Evolutionary conservation across 495 filamentous ascomycete species (phyloP).

Genomic region (Clavariopsis aquatica): DNA sequence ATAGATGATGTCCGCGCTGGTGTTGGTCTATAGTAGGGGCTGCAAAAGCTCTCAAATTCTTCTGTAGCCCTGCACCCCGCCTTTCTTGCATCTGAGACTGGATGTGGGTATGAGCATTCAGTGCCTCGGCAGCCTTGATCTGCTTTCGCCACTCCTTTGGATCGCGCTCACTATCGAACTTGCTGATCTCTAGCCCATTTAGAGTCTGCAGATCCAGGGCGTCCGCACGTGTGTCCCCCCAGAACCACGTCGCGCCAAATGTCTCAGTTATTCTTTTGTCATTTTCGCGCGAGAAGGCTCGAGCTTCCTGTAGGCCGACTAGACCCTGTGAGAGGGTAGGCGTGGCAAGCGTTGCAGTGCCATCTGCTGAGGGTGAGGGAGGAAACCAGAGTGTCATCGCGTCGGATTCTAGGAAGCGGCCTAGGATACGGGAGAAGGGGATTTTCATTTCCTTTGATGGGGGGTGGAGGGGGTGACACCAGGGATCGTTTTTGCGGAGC

Average conservation of each 20-base stretch:
- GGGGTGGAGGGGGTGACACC: conserved; percentile 51
- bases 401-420: conserved; percentile 57
- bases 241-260: conserved; percentile 54
- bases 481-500: conserved; percentile 49
- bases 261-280: conserved; percentile 51
- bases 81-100: conserved; percentile 3
- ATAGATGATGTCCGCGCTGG: neutral
- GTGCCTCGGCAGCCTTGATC: conserved; percentile 47
- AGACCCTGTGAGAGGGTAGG: conserved; percentile 33
- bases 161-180: conserved; percentile 49
- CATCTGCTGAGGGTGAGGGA: neutral
- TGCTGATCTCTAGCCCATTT: conserved; percentile 54
- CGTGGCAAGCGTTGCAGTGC: conserved; percentile 9
- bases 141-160: conserved; percentile 51
- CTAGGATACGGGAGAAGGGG: conserved; percentile 54
- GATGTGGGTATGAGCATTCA: neutral
- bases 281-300: conserved; percentile 48
- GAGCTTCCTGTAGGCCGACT: conserved; percentile 44
- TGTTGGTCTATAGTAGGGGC: conserved; percentile 1
- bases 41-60: conserved; percentile 16
- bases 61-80: neutral
- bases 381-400: conserved; percentile 52
- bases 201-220: conserved; percentile 56
- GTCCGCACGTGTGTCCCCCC: conserved; percentile 57
- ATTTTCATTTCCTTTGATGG: conserved; percentile 47